These are phyloP conservation scores for Solanum pennellii DNA, from an alignment of 257 asterid genomes.

Conservation along the genomic window DNA sequence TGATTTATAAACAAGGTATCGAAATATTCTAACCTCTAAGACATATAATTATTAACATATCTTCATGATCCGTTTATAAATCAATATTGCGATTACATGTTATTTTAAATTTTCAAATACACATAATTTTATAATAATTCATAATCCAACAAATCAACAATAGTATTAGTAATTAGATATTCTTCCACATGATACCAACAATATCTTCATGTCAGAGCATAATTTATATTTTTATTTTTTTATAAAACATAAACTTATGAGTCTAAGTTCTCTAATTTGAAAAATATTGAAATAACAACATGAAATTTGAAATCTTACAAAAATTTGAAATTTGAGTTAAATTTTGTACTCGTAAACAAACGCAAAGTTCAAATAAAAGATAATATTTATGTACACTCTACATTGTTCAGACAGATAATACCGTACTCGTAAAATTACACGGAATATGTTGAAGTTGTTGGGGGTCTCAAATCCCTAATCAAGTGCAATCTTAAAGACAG, in stretches of 20 bases:
- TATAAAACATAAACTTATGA: no score
- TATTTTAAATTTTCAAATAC: neutral
- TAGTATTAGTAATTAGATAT: neutral
- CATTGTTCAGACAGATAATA: neutral
- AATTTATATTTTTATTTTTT: no score
- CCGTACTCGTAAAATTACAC: neutral
- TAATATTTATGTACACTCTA: neutral
- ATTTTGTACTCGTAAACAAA: neutral
- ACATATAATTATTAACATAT: neutral
- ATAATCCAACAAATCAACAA: neutral
- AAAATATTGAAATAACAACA: neutral
- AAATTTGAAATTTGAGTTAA: no score
- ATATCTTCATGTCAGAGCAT: neutral
- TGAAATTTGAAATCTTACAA: neutral
- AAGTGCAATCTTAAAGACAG: neutral
- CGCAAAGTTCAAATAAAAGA: no score
- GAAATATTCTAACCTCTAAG: no score
- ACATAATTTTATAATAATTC: no score
- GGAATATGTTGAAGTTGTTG: neutral
- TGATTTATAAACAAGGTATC: no score
- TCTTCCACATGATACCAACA: neutral
- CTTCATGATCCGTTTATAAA: neutral
- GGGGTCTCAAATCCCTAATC: neutral
- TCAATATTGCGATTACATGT: neutral
- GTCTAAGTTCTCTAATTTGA: neutral